Conservation (phyloP, 768 basidiomycete genomes). For the Dendrothele bispora region DNA sequence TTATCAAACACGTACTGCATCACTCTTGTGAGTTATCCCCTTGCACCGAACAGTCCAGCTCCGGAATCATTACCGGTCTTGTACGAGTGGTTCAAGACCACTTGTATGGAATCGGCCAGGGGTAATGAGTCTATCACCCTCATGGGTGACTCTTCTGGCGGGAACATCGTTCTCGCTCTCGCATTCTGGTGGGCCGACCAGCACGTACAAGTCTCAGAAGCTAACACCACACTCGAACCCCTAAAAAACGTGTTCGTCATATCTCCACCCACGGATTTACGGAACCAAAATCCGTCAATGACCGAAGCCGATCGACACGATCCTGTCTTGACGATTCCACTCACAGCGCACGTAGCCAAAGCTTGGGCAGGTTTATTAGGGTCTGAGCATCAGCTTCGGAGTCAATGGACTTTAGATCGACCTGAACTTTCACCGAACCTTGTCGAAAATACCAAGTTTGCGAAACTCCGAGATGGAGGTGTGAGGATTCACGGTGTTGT, state of each 20-base stretch:
- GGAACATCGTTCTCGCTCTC: neutral
- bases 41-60: neutral
- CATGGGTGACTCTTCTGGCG: neutral
- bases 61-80: neutral
- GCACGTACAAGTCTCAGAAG: neutral
- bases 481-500: neutral
- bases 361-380: no score
- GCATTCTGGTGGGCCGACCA: neutral
- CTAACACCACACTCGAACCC: neutral
- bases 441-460: no score
- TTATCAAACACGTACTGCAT: neutral
- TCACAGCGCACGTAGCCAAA: neutral
- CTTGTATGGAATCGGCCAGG: neutral
- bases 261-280: neutral
- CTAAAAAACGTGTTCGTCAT: neutral
- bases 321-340: neutral
- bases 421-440: neutral
- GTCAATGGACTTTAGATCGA: neutral
- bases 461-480: neutral
- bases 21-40: neutral
- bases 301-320: neutral
- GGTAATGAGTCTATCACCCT: neutral
- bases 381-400: no score
- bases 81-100: neutral
- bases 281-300: neutral